Percentiles rank a stretch among this genome's conserved stretches.
Evolutionary conservation across 495 filamentous ascomycete genomes (phyloP).

Genomic region (Immersiella caudata): DNA sequence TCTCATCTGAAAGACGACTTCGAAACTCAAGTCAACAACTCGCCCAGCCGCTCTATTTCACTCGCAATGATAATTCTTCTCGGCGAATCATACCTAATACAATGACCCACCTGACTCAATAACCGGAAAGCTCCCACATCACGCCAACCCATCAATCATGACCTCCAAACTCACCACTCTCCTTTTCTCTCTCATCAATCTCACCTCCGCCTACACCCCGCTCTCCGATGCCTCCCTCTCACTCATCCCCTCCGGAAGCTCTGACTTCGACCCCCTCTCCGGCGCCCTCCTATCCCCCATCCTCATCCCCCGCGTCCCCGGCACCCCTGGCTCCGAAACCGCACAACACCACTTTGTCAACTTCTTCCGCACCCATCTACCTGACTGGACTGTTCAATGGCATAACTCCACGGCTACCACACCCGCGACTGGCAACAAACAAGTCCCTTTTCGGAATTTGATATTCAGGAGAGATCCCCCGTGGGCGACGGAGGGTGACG

Average conservation of each 20-base stretch:
- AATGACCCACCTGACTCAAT: background rate
- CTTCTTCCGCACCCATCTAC: constrained; percentile 75
- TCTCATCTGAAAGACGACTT: constrained; percentile 4
- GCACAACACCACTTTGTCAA: constrained; percentile 81
- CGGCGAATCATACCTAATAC: background rate
- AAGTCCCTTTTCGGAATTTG: constrained; percentile 84
- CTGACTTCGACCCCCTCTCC: constrained; percentile 78
- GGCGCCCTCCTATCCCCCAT: constrained; percentile 84
- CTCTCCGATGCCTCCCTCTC: constrained; percentile 73
- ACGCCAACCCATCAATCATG: background rate
- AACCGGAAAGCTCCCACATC: background rate
- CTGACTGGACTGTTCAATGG: constrained; percentile 75
- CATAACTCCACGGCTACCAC: constrained; percentile 87
- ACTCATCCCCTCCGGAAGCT: constrained; percentile 64
- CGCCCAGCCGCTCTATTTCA: background rate
- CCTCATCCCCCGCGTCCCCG: constrained; percentile 85
- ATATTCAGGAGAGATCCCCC: constrained; percentile 90
- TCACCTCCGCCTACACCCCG: constrained; percentile 65
- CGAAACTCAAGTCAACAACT: background rate
- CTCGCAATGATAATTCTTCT: background rate
- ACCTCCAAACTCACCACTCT: background rate
- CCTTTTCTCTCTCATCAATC: constrained; percentile 34
- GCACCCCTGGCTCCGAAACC: constrained; percentile 71
- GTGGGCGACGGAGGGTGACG: constrained; percentile 70
- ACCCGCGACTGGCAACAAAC: constrained; percentile 65